Conservation (phyloP, 225 moss, liverwort and hornwort species). For the Pseudoscleropodium purum region DNA sequence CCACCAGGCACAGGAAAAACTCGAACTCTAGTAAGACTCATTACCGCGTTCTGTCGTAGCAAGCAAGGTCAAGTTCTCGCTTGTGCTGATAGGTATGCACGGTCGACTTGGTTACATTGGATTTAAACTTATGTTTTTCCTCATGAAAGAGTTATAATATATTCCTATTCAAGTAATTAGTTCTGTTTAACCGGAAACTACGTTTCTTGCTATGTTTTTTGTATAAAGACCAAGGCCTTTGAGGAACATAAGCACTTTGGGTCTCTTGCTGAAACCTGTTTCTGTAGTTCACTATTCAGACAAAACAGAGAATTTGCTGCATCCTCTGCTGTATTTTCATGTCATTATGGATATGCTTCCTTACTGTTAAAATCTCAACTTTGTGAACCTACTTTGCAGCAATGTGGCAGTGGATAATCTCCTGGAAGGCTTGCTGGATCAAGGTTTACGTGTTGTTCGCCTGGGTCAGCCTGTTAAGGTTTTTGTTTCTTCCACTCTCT, state of each 20-base stretch:
- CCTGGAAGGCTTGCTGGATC: conserved; percentile 85
- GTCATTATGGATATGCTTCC: neutral
- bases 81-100: conserved; percentile 51
- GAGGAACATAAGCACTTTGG: neutral
- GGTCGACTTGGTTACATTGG: neutral
- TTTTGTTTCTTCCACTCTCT: conserved; percentile 8
- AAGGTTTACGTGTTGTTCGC: conserved; percentile 87
- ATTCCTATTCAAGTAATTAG: neutral
- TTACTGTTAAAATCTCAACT: neutral
- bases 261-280: neutral
- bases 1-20: conserved; percentile 99
- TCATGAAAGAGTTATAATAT: neutral
- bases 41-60: conserved; percentile 38
- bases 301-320: neutral
- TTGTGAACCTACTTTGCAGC: conserved; percentile 43
- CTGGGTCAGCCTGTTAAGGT: conserved; percentile 98
- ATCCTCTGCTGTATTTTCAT: neutral
- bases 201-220: neutral
- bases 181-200: neutral
- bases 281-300: neutral
- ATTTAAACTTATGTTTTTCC: neutral
- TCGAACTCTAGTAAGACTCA: conserved; percentile 72
- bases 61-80: conserved; percentile 51
- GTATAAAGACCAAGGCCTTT: neutral
- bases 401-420: conserved; percentile 99